Conservation (phyloP, 164 flowering plant species). For the Berberis thunbergii region DNA sequence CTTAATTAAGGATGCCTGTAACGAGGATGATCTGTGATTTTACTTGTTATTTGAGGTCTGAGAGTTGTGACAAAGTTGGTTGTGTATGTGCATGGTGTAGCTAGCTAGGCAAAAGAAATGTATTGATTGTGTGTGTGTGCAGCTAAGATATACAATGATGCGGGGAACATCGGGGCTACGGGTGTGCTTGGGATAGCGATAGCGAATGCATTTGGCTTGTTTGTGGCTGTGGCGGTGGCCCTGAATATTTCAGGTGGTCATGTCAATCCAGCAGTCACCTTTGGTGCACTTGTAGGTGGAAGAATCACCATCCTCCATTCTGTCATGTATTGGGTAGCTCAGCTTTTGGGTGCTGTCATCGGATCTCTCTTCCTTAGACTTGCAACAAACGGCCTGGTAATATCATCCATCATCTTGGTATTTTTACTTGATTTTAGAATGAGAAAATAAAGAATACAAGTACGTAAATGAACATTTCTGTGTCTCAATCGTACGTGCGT, state of each 20-base stretch:
- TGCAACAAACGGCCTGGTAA: constrained; percentile 57
- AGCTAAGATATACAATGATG: background rate
- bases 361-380: constrained; percentile 50
- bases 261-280: constrained; percentile 68
- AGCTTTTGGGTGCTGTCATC: constrained; percentile 52
- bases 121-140: background rate
- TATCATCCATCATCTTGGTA: background rate
- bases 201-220: constrained; percentile 50
- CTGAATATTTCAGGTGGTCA: constrained; percentile 71
- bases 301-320: constrained; percentile 56
- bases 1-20: too few relatives aligned
- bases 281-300: constrained; percentile 68
- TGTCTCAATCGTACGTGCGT: background rate
- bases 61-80: background rate
- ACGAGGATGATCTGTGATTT: too few relatives aligned
- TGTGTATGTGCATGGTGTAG: background rate
- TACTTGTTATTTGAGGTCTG: too few relatives aligned
- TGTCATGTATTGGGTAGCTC: constrained; percentile 64
- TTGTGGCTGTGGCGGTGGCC: constrained; percentile 49
- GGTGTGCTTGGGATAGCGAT: constrained; percentile 19
- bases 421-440: too few relatives aligned
- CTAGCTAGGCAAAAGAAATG: background rate
- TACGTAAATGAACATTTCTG: background rate
- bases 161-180: background rate
- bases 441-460: background rate